A percentile compares a stretch with the other conserved stretches of the same genome.
phyloP scores from a whole-genome alignment of 208 protist species.

The Naegleria gruberi region DNA sequence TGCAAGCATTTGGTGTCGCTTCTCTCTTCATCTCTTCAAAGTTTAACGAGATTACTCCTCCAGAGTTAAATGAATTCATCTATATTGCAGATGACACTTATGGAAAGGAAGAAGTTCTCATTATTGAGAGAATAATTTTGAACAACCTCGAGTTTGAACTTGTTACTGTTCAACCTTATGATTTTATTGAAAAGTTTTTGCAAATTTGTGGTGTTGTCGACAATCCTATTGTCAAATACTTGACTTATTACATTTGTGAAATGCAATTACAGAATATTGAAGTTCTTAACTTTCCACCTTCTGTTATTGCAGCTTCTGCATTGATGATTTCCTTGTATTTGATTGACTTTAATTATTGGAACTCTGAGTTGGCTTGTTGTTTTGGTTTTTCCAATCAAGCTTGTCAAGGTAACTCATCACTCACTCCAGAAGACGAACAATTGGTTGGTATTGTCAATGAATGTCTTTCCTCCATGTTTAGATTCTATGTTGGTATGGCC shows the following conservation, averaged over 20 bases:
- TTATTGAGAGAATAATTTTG: constrained; percentile 30
- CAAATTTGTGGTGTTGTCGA: not conserved
- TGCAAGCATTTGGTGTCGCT: constrained; percentile 75
- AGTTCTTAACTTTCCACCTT: not conserved
- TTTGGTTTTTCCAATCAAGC: not conserved
- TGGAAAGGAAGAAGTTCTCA: constrained; percentile 56
- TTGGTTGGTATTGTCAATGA: not conserved
- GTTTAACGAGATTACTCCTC: constrained; percentile 78
- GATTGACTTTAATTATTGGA: not conserved
- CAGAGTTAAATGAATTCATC: constrained; percentile 75
- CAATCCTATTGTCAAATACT: not conserved
- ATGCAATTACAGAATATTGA: not conserved
- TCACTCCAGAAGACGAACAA: not conserved
- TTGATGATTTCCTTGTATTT: not conserved
- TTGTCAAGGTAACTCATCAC: not conserved
- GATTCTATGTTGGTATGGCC: not conserved
- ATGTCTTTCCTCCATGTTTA: not conserved
- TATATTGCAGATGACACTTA: constrained; percentile 81
- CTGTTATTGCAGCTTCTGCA: not conserved
- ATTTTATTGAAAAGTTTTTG: constrained; percentile 33
- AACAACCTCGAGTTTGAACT: constrained; percentile 33
- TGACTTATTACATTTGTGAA: not conserved
- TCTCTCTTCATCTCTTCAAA: constrained; percentile 63
- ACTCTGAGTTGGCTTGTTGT: not conserved
- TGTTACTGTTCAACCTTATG: constrained; percentile 11